phyloP scores from a whole-genome alignment of 2,329 filamentous ascomycete species.

The Ascochyta lentis region DNA sequence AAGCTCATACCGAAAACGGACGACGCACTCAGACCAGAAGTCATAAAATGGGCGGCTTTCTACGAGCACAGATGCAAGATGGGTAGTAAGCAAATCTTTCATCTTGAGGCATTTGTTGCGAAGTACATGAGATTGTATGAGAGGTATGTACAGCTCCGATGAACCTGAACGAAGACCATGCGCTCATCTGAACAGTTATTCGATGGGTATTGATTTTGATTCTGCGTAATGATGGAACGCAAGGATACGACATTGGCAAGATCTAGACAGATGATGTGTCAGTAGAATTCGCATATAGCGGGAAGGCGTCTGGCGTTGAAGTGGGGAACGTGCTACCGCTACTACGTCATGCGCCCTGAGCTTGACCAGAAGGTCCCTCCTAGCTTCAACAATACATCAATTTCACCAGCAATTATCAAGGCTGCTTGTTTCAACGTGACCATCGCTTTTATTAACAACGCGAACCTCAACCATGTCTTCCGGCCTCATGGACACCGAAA shows the following conservation, averaged over 20 bases:
- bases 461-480: constrained; percentile 53
- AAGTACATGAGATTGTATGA: constrained; percentile 98
- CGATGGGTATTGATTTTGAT: constrained; percentile 74
- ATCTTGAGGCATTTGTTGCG: constrained; percentile 96
- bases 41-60: constrained; percentile 95
- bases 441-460: background rate
- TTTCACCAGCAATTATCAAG: background rate
- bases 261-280: background rate
- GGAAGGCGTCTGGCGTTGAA: constrained; percentile 26
- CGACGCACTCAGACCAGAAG: constrained; percentile 86
- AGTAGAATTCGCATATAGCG: background rate
- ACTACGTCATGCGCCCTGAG: constrained; percentile 27
- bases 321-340: constrained; percentile 18
- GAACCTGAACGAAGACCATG: background rate
- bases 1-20: constrained; percentile 88
- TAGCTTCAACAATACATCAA: constrained; percentile 16
- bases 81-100: constrained; percentile 95
- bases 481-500: constrained; percentile 64
- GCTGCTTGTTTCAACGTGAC: too few species aligned
- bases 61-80: constrained; percentile 95
- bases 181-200: constrained; percentile 47
- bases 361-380: constrained; percentile 12
- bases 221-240: constrained; percentile 19
- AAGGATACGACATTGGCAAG: background rate
- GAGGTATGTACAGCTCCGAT: constrained; percentile 64